Percentiles rank a stretch among this genome's conserved stretches.
phyloP scores from a whole-genome alignment of 176 grass and related monocot species.

The Eleusine indica region DNA sequence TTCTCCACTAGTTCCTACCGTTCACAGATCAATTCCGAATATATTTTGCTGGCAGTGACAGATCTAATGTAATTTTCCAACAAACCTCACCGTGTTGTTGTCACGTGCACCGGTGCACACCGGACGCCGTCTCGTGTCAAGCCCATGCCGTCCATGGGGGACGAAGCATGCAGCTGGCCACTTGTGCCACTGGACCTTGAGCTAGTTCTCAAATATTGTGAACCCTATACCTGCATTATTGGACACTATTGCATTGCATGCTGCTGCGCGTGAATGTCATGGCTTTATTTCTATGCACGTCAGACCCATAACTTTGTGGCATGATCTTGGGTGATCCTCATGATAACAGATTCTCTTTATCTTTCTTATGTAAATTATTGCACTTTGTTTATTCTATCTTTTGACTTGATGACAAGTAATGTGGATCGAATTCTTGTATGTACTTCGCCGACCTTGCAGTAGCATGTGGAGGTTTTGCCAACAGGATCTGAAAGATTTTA shows the following conservation, averaged over 20 bases:
- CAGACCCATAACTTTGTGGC: not conserved
- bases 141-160: not conserved
- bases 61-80: not conserved
- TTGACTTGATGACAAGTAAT: not conserved
- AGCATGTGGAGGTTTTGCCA: not conserved
- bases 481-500: not conserved
- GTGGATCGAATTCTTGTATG: not conserved
- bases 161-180: not conserved
- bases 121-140: not conserved
- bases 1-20: not conserved
- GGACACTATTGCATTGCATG: not conserved
- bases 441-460: not conserved
- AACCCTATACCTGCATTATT: not conserved
- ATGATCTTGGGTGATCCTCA: not conserved
- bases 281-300: not conserved
- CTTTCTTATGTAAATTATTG: not conserved
- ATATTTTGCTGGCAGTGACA: not conserved
- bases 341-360: not conserved
- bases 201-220: not conserved
- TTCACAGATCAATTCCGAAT: not conserved
- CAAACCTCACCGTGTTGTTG: not conserved
- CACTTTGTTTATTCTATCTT: not conserved
- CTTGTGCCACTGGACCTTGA: not conserved
- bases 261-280: not conserved
- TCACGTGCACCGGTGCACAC: not conserved